Percentiles rank a stretch among this genome's conserved stretches.
Conservation (phyloP, 192 early-diverging fungal species). For the Ambispora gerdemannii region DNA sequence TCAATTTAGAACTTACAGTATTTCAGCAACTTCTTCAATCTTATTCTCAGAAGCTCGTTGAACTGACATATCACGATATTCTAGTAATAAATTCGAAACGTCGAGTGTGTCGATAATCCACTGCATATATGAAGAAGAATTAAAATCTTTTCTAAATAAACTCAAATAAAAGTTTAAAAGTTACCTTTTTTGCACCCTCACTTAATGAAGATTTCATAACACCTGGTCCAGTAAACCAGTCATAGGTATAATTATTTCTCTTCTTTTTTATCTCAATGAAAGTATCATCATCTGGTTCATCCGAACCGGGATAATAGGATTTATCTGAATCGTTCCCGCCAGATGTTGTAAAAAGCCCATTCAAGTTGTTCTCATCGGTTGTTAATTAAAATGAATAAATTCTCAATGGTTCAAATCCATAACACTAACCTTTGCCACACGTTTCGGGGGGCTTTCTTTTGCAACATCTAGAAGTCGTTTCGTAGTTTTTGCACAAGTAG, state of each 20-base stretch:
- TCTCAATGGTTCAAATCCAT: too few species aligned
- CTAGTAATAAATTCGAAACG: constrained; percentile 18
- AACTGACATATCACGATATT: constrained; percentile 26
- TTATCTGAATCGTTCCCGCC: neutral
- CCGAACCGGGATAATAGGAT: neutral
- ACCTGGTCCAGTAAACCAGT: neutral
- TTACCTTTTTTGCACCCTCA: neutral
- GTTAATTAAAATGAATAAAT: too few species aligned
- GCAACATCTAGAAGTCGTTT: too few species aligned
- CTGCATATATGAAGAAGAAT: constrained; percentile 7
- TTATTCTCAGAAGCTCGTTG: constrained; percentile 1
- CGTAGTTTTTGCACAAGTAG: neutral
- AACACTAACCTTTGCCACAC: too few species aligned
- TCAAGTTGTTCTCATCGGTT: too few species aligned
- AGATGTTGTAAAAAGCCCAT: too few species aligned
- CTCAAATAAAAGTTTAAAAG: constrained; percentile 14
- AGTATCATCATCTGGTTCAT: neutral
- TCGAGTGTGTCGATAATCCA: constrained; percentile 24
- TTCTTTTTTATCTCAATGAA: neutral
- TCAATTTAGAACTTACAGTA: constrained; percentile 26
- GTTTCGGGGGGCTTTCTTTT: too few species aligned
- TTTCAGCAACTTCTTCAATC: constrained; percentile 14
- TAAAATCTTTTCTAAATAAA: constrained; percentile 22
- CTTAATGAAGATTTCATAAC: constrained; percentile 6
- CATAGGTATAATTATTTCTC: neutral